Evolutionary conservation across 2,329 filamentous ascomycete genomes (phyloP), one percentile per base, ranked within the genome.

Genomic region (Aureobasidium sp.): DNA sequence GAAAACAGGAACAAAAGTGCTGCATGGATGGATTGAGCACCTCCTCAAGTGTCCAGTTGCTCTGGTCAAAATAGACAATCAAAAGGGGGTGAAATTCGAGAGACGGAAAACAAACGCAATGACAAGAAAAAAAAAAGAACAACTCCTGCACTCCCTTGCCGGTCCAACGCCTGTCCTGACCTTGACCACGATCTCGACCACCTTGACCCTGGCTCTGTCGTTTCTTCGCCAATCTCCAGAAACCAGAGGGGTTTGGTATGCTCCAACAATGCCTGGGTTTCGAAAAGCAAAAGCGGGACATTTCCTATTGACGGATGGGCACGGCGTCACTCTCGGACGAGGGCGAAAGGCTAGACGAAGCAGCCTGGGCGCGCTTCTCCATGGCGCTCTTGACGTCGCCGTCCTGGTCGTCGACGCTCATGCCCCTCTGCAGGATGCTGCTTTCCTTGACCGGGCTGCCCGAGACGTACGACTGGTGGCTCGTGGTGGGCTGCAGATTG

Each of bases 391-490:
- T 68, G 29, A 65, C 68, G 41, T 69, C 68, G 15, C 68, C 67
- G 34, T 79, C 76, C 68, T 81, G 77, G 62, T 89, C 86, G 59
- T 84, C 81, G 12, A 81, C 84, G 72, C 86, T 95, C 7, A 89
- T 91, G 76, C 91, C 89, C 66, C 89, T 84, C 73, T 96, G 86
- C 72, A 96, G 79, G 73, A 90, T 91, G 78, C 89, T 95, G 75
- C 85, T 87, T 79, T 97, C 93, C 79, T 96, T 97, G 69, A 94
- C 85, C 1, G 93, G 92, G 73, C 89, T 94, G 65, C 89, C 87
- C 65, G 84, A 83, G 68, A 86, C 83, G 62, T 80, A 79, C 75
- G 75, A 65, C 76, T 76, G 68, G 74, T 79, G 67, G 72, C 77
- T 69, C 68, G 75, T 66, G 76, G 78, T 69, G 3, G 84, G 74